Evolutionary conservation across 139 green algal genomes (phyloP).

Genomic region (Spirogloea muscicola): DNA sequence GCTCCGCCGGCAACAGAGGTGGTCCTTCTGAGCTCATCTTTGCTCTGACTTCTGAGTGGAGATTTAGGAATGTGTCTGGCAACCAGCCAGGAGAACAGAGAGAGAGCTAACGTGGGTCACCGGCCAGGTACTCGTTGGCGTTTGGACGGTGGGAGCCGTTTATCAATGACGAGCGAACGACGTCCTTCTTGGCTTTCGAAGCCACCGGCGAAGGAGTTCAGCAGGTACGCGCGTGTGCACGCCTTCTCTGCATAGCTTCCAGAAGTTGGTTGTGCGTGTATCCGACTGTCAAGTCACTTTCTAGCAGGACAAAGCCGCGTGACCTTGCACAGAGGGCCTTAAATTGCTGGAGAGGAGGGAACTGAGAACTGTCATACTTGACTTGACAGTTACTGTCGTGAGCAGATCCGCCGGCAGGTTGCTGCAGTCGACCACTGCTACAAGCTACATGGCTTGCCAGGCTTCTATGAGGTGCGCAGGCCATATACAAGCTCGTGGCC

Average conservation of each 20-base stretch:
- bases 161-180: slow-evolving; percentile 24
- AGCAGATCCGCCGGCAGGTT: too few relatives aligned
- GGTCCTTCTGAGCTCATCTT: not conserved
- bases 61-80: not conserved
- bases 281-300: not conserved
- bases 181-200: slow-evolving; percentile 31
- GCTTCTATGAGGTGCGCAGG: too few relatives aligned
- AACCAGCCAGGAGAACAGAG: too few relatives aligned
- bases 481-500: too few relatives aligned
- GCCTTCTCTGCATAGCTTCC: not conserved
- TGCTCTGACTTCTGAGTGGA: not conserved
- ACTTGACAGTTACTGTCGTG: too few relatives aligned
- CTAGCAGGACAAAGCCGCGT: too few relatives aligned
- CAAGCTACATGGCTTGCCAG: too few relatives aligned
- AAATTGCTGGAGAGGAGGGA: not conserved
- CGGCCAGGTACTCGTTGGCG: slow-evolving; percentile 16
- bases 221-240: not conserved
- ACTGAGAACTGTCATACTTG: not conserved
- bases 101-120: not conserved
- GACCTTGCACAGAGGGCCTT: not conserved
- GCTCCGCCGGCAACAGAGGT: slow-evolving; percentile 10
- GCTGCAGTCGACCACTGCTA: too few relatives aligned
- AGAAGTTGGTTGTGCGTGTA: not conserved
- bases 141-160: slow-evolving; percentile 28
- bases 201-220: not conserved